Evolutionary conservation across 345 rosid genomes (phyloP).

Genomic region (Sisymbrium altissimum): DNA sequence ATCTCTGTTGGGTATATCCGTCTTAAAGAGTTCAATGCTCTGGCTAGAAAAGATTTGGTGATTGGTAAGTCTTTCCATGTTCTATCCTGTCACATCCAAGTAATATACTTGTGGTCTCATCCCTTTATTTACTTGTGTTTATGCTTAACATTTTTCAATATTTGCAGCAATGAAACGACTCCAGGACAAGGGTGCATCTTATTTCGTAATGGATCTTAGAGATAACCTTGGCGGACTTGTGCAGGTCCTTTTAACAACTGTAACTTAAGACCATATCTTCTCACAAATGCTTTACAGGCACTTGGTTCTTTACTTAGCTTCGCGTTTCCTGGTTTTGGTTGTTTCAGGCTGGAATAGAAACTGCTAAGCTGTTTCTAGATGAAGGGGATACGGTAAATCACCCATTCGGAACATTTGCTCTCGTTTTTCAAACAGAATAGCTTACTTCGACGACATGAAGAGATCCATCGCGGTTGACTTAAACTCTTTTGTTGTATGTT

Average conservation of each 20-base stretch:
- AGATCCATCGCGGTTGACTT: background rate
- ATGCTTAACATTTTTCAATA: background rate
- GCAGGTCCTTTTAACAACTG: constrained; percentile 46
- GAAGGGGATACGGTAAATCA: constrained; percentile 77
- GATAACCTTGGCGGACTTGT: constrained; percentile 98
- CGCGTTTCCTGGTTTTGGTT: constrained; percentile 16
- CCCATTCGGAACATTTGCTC: background rate
- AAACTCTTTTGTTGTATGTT: constrained; percentile 3
- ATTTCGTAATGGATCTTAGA: constrained; percentile 86
- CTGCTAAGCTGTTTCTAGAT: constrained; percentile 83
- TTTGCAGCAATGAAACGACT: constrained; percentile 83
- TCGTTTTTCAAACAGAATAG: background rate
- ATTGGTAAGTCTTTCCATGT: constrained; percentile 49
- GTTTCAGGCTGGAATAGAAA: constrained; percentile 94
- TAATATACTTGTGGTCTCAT: background rate
- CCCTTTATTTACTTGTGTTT: background rate
- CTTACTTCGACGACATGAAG: background rate
- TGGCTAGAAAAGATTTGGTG: constrained; percentile 90
- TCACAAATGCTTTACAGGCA: background rate
- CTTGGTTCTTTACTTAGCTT: constrained; percentile 1
- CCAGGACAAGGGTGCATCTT: constrained; percentile 83
- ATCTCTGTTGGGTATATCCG: constrained; percentile 76
- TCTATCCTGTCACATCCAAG: background rate
- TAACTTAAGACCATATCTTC: background rate
- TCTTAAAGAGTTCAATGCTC: constrained; percentile 88